Evolutionary conservation across 2,329 filamentous ascomycete genomes (phyloP), one percentile per base, ranked within the genome.

Genomic region (Aspergillus terreus): DNA sequence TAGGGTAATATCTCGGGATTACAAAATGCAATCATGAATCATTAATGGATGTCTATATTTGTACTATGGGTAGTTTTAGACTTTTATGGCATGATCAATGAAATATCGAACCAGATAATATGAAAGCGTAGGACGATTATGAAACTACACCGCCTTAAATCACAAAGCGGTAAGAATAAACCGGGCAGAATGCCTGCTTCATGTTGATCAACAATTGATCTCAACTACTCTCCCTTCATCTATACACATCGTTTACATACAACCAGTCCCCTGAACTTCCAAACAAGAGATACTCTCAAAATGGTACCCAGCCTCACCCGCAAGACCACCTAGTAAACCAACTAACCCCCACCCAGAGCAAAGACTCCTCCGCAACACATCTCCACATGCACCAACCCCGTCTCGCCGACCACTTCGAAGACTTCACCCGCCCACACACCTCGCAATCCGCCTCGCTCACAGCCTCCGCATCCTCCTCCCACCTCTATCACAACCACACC

Each of bases 371-470:
- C 54, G 63, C 70, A 54, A 76, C 73, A 27, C 68, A 78, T 59
- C 63, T 78, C 50, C 76, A 78, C 68, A 71, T 78, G 66, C 71
- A 73, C 63, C 69, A 76, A 27, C 72, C 76, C 3, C 73, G 72
- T 11, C 69, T 76, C 40, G 76, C 76, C 46, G 76, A 78, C 60
- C 67, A 75, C 58, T 78, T 78, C 61, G 76, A 78, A 68, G 76
- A 76, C 63, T 77, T 77, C 61, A 76, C 73, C 30, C 73, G 73
- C 21, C 75, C 74, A 2, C 70, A 76, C 49, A 71, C 70, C 6
- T 70, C 66, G 35, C 41, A 35, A 35, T 25, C 46, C 40, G 50
- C 51, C 49, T 54, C 51, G 19, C 53, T 23, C 27, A 52, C 52
- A 30, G 25, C 50, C 9, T 48, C 56, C 19, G 47, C 35, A 27